These are phyloP conservation scores for Apiospora sp. DNA, from an alignment of 2,329 filamentous ascomycete species.

Conservation along the genomic window DNA sequence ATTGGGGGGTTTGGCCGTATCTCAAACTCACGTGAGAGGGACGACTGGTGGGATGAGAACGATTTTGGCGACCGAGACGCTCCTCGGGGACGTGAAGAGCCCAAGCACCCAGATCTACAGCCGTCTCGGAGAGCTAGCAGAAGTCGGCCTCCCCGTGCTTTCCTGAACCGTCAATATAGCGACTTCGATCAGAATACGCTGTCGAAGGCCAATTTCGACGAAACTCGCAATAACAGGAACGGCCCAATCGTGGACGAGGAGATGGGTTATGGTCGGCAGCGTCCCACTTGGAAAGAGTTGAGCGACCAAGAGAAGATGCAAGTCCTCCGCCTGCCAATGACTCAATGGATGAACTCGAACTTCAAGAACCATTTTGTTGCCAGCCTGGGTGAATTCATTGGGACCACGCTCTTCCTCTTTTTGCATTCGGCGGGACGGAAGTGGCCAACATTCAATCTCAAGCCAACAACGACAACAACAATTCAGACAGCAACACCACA, in stretches of 20 bases:
- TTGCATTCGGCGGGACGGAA: conserved; percentile 51
- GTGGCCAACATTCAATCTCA: conserved; percentile 47
- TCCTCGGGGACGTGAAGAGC: conserved; percentile 8
- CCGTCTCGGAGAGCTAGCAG: background rate
- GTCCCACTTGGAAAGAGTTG: conserved; percentile 49
- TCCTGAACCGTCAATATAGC: background rate
- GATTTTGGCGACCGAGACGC: background rate
- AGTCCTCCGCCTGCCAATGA: conserved; percentile 53
- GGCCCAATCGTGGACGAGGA: conserved; percentile 27
- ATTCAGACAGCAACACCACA: conserved; percentile 30
- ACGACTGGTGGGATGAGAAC: conserved; percentile 11
- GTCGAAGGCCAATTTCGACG: conserved; percentile 22
- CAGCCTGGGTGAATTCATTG: conserved; percentile 48
- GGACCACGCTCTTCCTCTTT: conserved; percentile 54
- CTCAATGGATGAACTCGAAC: conserved; percentile 55
- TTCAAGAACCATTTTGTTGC: conserved; percentile 54
- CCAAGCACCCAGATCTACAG: background rate
- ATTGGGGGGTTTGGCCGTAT: background rate
- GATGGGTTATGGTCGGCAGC: conserved; percentile 23
- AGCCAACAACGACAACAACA: conserved; percentile 24
- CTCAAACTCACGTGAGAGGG: background rate
- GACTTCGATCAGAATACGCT: background rate
- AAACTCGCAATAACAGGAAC: conserved; percentile 17
- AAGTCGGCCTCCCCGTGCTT: conserved; percentile 17
- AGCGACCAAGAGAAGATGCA: conserved; percentile 50